A percentile compares a stretch with the other conserved stretches of the same genome.
These are phyloP conservation scores for Pseudohalonectria lignicola DNA, from an alignment of 2,329 filamentous ascomycete species.

Conservation along the genomic window DNA sequence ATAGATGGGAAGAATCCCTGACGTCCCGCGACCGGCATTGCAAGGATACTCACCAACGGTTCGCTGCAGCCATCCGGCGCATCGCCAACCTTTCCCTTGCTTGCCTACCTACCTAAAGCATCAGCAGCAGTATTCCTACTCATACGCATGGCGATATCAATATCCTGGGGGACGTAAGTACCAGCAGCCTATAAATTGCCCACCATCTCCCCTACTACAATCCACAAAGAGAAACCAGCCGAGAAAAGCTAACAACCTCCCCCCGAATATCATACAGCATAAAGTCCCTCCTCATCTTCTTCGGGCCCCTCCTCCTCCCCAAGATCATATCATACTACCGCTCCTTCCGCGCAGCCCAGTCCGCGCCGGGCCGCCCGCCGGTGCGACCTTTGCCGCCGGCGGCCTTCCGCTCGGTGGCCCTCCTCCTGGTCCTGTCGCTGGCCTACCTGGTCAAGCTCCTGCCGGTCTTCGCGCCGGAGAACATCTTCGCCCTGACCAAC, in stretches of 20 bases:
- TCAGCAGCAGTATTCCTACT: too few relatives aligned
- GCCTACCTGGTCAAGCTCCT: conserved; percentile 52
- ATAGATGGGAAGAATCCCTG: too few relatives aligned
- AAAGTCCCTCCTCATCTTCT: conserved; percentile 45
- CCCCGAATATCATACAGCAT: conserved; percentile 27
- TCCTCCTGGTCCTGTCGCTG: conserved; percentile 31
- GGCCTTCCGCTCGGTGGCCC: conserved; percentile 47
- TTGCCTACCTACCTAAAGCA: too few relatives aligned
- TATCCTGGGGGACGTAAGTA: conserved; percentile 38
- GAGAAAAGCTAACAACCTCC: conserved; percentile 1
- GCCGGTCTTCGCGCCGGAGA: conserved; percentile 56
- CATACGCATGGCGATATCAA: too few relatives aligned
- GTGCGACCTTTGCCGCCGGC: conserved; percentile 25
- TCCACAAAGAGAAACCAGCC: too few relatives aligned
- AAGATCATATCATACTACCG: conserved; percentile 56
- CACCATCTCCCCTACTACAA: background rate
- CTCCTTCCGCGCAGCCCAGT: conserved; percentile 32
- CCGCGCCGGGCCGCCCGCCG: conserved; percentile 31
- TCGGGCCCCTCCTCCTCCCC: conserved; percentile 63
- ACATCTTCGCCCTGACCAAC: conserved; percentile 67
- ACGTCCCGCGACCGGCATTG: too few relatives aligned
- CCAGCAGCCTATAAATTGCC: background rate
- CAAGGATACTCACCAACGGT: too few relatives aligned
- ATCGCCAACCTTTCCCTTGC: too few relatives aligned
- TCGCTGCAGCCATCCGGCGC: too few relatives aligned